Base-by-base conservation (phyloP, 305 asterid species). In the Salvia sclarea region DNA sequence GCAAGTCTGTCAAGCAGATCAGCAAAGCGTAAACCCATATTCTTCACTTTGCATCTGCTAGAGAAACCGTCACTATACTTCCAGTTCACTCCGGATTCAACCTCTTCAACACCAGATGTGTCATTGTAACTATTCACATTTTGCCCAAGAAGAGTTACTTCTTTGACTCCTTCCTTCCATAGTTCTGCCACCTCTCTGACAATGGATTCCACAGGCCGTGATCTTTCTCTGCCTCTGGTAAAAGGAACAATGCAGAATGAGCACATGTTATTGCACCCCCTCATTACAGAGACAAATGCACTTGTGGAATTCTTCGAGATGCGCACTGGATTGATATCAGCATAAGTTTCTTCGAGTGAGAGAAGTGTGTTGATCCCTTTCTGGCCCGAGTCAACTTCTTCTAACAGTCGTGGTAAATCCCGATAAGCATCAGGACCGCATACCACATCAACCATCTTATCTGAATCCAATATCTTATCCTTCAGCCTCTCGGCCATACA, bases 231-330 rank as follows among this genome's bases (percentile, higher is more conserved):
- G 70, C 97, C 98, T 77, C 98, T 86, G 25, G 98, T 93, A 84
- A 93, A 93, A 74, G 98, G 98, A 65, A 93, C 98, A 60, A 93
- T 93, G 85, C 98, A 93, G 74, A 93, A 93, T 12, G 97, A 88
- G 80, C 98, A 93, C 98, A 90, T 90, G 57, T 93, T 93, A 69
- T 93, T 93, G 87, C 98, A 93, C 40, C 98, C 98, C 85, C 97
- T 87, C 98, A 93, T 93, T 48, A 93, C 79, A 20, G 98, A 93
- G 76, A 93, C 98, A 71, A 93, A 93, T n/a, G 98, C 98, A 75
- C 90, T 81, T 50, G 88, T 87, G 0, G 96, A 87, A 80, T 87
- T 89, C 82, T 93, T 93, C 20, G 98, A 77, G 33, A 93, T 87
- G 22, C 98, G 98, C 47, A 93, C 97, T 4, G 98, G 98, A 59